Evolutionary conservation across 306 rosid species (phyloP).

Genomic region (Dryas alaskensis): DNA sequence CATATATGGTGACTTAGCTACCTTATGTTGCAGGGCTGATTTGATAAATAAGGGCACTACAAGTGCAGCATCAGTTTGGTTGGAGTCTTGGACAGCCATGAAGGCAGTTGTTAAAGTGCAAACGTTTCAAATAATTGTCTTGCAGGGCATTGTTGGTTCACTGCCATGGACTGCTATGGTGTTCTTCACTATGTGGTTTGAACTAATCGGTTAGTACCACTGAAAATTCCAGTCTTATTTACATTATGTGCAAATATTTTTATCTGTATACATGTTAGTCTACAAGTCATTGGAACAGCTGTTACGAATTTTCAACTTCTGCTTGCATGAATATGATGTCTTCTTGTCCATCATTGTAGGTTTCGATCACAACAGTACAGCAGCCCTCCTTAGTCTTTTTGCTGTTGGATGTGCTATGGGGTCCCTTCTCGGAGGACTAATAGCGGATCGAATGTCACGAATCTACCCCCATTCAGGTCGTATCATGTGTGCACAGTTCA

Average conservation of each 20-base stretch:
- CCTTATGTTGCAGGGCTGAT: conserved; percentile 45
- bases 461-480: conserved; percentile 80
- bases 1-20: background rate
- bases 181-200: conserved; percentile 99
- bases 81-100: conserved; percentile 73
- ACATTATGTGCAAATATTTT: no score
- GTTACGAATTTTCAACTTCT: background rate
- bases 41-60: conserved; percentile 40
- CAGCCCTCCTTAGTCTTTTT: conserved; percentile 73
- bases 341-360: conserved; percentile 43
- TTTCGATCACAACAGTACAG: conserved; percentile 78
- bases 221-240: background rate
- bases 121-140: conserved; percentile 85
- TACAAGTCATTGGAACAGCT: no score
- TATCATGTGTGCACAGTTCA: conserved; percentile 90
- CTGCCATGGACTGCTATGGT: conserved; percentile 99
- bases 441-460: conserved; percentile 67
- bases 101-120: conserved; percentile 69
- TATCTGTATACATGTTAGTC: no score
- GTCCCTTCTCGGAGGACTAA: conserved; percentile 70
- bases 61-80: conserved; percentile 60
- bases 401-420: conserved; percentile 88
- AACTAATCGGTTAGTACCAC: conserved; percentile 70
- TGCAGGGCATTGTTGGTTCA: conserved; percentile 89
- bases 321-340: conserved; percentile 20